phyloP scores from a whole-genome alignment of 1,139 yeast species.

The Scheffersomyces parashehatae region DNA sequence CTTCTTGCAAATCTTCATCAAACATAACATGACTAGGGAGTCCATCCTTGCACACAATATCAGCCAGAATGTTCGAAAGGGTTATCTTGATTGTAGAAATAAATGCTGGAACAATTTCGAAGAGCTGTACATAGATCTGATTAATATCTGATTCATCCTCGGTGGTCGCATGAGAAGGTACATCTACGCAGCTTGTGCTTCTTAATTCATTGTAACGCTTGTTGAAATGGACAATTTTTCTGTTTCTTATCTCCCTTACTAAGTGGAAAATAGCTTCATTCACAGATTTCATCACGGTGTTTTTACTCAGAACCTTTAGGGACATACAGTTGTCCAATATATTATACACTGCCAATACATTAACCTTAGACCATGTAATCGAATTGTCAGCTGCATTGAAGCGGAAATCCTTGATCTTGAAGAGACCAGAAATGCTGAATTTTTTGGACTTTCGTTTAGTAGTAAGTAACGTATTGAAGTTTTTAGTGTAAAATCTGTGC shows the following conservation, averaged over 20 bases:
- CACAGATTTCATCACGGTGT: conserved; percentile 33
- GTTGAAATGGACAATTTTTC: conserved; percentile 27
- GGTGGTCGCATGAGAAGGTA: background rate
- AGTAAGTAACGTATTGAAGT: conserved; percentile 14
- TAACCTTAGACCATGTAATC: conserved; percentile 29
- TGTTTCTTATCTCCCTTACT: conserved; percentile 35
- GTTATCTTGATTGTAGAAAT: conserved; percentile 28
- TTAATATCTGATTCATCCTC: background rate
- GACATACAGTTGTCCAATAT: conserved; percentile 21
- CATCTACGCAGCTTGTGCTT: conserved; percentile 4
- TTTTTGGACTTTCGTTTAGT: conserved; percentile 6
- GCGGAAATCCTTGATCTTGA: conserved; percentile 35
- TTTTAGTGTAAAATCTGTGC: conserved; percentile 30
- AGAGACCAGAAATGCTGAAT: conserved; percentile 13
- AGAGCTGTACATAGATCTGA: conserved; percentile 22
- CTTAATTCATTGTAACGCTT: conserved; percentile 20
- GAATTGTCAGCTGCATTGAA: conserved; percentile 35
- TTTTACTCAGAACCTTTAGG: conserved; percentile 28
- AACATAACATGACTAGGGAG: conserved; percentile 34
- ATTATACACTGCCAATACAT: conserved; percentile 28
- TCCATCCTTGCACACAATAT: conserved; percentile 44
- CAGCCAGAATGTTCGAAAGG: conserved; percentile 30
- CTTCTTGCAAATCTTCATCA: conserved; percentile 24
- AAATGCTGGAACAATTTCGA: conserved; percentile 31
- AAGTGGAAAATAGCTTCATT: conserved; percentile 42